phyloP scores from a whole-genome alignment of 371 early-diverging fungal species.

The Mucor velutinosus region DNA sequence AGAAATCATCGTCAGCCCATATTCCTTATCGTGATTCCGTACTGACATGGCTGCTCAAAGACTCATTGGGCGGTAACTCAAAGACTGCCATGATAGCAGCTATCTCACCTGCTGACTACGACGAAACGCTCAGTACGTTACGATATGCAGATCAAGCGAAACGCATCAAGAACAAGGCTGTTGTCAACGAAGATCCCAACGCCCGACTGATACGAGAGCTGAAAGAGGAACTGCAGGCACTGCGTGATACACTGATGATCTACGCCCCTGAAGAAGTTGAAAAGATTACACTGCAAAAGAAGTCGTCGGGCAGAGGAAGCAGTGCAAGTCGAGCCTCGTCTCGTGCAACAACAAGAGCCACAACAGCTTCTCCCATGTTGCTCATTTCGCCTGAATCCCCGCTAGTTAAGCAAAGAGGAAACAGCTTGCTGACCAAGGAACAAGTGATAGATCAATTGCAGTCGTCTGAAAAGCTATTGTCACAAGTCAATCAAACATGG shows the following conservation, averaged over 20 bases:
- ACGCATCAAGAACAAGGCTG: slow-evolving; percentile 83
- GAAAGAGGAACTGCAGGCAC: slow-evolving; percentile 74
- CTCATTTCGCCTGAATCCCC: slow-evolving; percentile 21
- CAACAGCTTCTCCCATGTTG: slow-evolving; percentile 21
- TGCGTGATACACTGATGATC: slow-evolving; percentile 63
- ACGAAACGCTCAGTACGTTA: slow-evolving; percentile 90
- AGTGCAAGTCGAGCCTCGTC: slow-evolving; percentile 19
- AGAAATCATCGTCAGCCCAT: slow-evolving; percentile 22
- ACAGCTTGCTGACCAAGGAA: slow-evolving; percentile 47
- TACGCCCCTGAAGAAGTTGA: slow-evolving; percentile 56
- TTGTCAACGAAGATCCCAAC: slow-evolving; percentile 87
- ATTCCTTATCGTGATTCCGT: slow-evolving; percentile 87
- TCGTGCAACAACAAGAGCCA: slow-evolving; percentile 11
- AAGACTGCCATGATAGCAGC: slow-evolving; percentile 91
- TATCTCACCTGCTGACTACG: slow-evolving; percentile 74
- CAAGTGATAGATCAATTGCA: slow-evolving; percentile 63
- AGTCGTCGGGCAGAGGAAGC: not conserved
- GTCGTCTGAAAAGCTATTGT: slow-evolving; percentile 40
- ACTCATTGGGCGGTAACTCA: slow-evolving; percentile 88
- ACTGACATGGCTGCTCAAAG: slow-evolving; percentile 91
- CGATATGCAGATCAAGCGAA: slow-evolving; percentile 93
- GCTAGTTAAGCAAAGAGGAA: slow-evolving; percentile 19
- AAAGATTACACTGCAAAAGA: slow-evolving; percentile 27
- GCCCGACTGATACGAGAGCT: slow-evolving; percentile 79
- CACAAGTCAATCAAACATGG: slow-evolving; percentile 56